A percentile compares a stretch with the other conserved stretches of the same genome.
Evolutionary conservation across 176 grass and related monocot genomes (phyloP).

Genomic region (Ampelocalamus luodianensis): DNA sequence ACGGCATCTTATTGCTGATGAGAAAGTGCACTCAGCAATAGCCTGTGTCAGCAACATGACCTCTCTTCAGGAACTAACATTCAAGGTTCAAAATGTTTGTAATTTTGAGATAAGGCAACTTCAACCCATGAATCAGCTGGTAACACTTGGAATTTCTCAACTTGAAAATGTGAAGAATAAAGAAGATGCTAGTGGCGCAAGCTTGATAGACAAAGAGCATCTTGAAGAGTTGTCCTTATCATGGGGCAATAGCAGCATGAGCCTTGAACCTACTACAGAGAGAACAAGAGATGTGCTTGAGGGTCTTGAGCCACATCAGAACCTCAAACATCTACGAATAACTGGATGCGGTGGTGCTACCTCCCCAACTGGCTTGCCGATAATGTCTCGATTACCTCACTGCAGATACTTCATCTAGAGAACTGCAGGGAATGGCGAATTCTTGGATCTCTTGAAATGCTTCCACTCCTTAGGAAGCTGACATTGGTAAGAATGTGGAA

Average conservation of each 20-base stretch:
- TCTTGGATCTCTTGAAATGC: slow-evolving; percentile 1
- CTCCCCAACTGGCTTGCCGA: slow-evolving; percentile 40
- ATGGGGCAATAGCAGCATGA: slow-evolving; percentile 16
- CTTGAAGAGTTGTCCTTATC: slow-evolving; percentile 31
- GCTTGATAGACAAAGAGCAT: slow-evolving; percentile 42
- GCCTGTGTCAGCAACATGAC: slow-evolving; percentile 10
- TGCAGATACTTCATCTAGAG: slow-evolving; percentile 29
- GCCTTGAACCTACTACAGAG: neutral
- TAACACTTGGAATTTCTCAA: slow-evolving; percentile 29
- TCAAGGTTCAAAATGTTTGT: slow-evolving; percentile 32
- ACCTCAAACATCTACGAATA: slow-evolving; percentile 43
- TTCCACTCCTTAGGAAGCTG: slow-evolving; percentile 32
- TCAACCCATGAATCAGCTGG: slow-evolving; percentile 28
- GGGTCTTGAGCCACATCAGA: slow-evolving; percentile 42
- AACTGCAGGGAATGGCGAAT: slow-evolving; percentile 14
- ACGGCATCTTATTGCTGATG: slow-evolving; percentile 45
- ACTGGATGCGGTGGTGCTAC: neutral
- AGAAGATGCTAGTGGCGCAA: slow-evolving; percentile 32
- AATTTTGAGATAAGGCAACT: slow-evolving; percentile 44
- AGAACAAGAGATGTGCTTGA: slow-evolving; percentile 33
- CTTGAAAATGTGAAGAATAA: slow-evolving; percentile 37
- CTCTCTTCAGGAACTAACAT: slow-evolving; percentile 41
- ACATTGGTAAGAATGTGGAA: neutral
- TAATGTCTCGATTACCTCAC: neutral
- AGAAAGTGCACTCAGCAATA: neutral